These are phyloP conservation scores for Populus tomentosa DNA, from an alignment of 441 rosid genomes.

Conservation along the genomic window DNA sequence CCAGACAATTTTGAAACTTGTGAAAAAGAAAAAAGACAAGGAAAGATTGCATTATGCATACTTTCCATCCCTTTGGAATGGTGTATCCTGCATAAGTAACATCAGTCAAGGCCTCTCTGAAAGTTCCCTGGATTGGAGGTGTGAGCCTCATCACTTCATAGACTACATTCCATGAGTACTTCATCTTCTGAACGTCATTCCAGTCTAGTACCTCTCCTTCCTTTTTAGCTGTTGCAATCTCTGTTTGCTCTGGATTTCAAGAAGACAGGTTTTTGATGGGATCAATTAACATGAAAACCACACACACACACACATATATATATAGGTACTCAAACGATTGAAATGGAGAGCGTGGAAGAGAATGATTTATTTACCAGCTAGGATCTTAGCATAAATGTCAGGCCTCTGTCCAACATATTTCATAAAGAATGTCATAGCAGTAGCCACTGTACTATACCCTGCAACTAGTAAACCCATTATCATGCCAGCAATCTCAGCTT, in stretches of 20 bases:
- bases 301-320: not conserved
- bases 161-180: conserved; percentile 26
- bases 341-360: not conserved
- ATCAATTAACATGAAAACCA: not conserved
- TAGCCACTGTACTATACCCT: conserved; percentile 30
- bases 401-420: conserved; percentile 35
- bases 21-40: too few relatives aligned
- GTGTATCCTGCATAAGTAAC: conserved; percentile 25
- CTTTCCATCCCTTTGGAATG: conserved; percentile 50
- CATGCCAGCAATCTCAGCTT: conserved; percentile 29
- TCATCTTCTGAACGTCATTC: conserved; percentile 30
- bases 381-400: conserved; percentile 25
- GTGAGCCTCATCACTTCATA: conserved; percentile 33
- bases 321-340: not conserved
- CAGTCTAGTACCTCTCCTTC: conserved; percentile 18
- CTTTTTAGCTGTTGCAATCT: conserved; percentile 13
- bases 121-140: conserved; percentile 33
- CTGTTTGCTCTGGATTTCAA: conserved; percentile 23
- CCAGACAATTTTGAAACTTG: too few relatives aligned
- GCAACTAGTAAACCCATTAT: conserved; percentile 32
- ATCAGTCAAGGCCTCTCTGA: conserved; percentile 28
- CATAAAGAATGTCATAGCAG: conserved; percentile 31
- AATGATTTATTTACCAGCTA: conserved; percentile 7
- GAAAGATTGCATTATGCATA: not conserved
- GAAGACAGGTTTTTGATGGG: not conserved